A percentile compares a stretch with the other conserved stretches of the same genome.
Conservation (phyloP, 75 land plant species). For the Chamaecyparis obtusa region DNA sequence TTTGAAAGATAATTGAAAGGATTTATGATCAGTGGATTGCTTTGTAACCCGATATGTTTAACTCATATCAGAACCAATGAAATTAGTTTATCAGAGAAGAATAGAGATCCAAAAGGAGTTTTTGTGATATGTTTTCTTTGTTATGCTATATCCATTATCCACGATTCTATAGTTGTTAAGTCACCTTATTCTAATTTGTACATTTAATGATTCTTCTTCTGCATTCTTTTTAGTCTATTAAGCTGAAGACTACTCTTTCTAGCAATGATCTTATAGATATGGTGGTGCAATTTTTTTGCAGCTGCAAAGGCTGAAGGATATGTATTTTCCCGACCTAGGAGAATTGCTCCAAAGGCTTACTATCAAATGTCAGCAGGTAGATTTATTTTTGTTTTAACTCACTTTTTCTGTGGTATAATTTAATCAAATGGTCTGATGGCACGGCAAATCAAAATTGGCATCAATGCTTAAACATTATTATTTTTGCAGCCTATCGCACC, state of each 20-base stretch:
- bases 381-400: background rate
- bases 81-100: background rate
- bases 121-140: no score
- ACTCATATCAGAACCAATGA: background rate
- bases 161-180: no score
- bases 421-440: background rate
- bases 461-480: background rate
- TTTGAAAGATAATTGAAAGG: background rate
- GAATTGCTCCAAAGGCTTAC: background rate
- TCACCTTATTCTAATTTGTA: background rate
- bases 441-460: background rate
- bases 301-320: background rate
- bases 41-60: background rate
- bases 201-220: background rate
- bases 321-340: background rate
- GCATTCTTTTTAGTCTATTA: background rate
- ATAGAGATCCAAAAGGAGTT: background rate
- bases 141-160: no score
- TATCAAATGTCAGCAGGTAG: background rate
- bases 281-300: background rate
- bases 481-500: background rate
- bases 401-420: background rate
- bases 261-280: background rate
- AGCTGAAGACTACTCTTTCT: background rate
- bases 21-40: background rate